Percentiles rank a stretch among this genome's conserved stretches.
These are phyloP conservation scores for Fagus crenata DNA, from an alignment of 306 rosid genomes.

Conservation along the genomic window DNA sequence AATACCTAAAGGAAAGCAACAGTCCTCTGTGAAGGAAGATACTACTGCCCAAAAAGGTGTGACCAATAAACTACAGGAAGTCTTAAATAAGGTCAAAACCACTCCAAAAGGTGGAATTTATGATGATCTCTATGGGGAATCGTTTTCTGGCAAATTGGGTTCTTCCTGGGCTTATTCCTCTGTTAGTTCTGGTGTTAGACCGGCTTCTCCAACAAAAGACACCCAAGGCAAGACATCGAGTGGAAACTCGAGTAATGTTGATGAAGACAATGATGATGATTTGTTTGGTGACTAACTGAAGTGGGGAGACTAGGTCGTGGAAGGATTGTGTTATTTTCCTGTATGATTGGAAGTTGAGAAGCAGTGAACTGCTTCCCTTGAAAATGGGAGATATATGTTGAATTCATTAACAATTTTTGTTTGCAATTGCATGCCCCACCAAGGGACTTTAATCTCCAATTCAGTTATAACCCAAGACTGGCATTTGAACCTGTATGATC, in stretches of 20 bases:
- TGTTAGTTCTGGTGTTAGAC: slow-evolving; percentile 35
- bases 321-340: slow-evolving; percentile 30
- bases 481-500: not conserved
- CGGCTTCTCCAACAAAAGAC: slow-evolving; percentile 43
- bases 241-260: slow-evolving; percentile 46
- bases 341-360: slow-evolving; percentile 37
- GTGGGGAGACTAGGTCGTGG: slow-evolving; percentile 27
- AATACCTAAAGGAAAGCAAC: slow-evolving; percentile 92
- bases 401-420: slow-evolving; percentile 36
- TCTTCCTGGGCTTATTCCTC: slow-evolving; percentile 91
- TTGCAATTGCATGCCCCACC: slow-evolving; percentile 29
- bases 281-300: slow-evolving; percentile 69
- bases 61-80: slow-evolving; percentile 88
- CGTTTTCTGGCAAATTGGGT: slow-evolving; percentile 73
- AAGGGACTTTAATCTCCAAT: slow-evolving; percentile 5
- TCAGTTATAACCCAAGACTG: slow-evolving; percentile 1
- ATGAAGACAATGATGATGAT: slow-evolving; percentile 70
- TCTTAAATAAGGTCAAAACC: slow-evolving; percentile 75
- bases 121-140: slow-evolving; percentile 93
- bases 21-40: slow-evolving; percentile 50
- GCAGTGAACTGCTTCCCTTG: slow-evolving; percentile 35
- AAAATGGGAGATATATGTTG: slow-evolving; percentile 37
- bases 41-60: slow-evolving; percentile 73
- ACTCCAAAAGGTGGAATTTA: slow-evolving; percentile 67
- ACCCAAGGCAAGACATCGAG: slow-evolving; percentile 36